Evolutionary conservation across 2,329 filamentous ascomycete species (phyloP).

Genomic region (Cladophialophora carrionii): DNA sequence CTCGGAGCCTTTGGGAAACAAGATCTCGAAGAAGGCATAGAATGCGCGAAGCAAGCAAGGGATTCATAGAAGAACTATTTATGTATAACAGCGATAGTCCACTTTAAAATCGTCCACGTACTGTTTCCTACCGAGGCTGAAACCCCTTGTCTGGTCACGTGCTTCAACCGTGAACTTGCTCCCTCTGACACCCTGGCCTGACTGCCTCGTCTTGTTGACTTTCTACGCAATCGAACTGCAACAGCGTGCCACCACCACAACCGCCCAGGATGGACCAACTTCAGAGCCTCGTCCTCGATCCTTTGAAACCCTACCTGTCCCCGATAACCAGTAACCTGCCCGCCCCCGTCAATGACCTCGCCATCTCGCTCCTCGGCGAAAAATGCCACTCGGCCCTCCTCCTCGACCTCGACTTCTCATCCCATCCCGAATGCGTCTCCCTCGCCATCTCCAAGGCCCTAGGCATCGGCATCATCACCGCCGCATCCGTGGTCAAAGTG

Average conservation of each 20-base stretch:
- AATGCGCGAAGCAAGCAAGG: background rate
- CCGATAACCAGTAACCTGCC: conserved; percentile 76
- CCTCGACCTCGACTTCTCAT: conserved; percentile 75
- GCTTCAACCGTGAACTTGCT: background rate
- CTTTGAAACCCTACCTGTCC: conserved; percentile 56
- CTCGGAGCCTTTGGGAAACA: background rate
- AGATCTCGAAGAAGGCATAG: conserved; percentile 13
- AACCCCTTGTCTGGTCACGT: conserved; percentile 21
- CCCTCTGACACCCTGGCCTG: conserved; percentile 24
- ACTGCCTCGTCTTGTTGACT: background rate
- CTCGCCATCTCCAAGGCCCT: conserved; percentile 89
- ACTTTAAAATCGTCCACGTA: background rate
- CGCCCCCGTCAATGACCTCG: conserved; percentile 71
- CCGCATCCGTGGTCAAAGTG: conserved; percentile 90
- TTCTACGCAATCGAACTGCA: too few relatives aligned
- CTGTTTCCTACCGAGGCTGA: conserved; percentile 16
- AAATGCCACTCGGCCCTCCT: conserved; percentile 84
- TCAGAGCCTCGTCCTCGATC: conserved; percentile 47
- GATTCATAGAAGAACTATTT: background rate
- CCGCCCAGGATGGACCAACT: conserved; percentile 47
- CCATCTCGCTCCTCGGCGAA: conserved; percentile 77
- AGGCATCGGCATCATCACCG: conserved; percentile 89
- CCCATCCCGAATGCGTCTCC: conserved; percentile 78
- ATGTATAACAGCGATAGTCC: conserved; percentile 2
- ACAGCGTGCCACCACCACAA: background rate